Percentiles rank a stretch among this genome's conserved stretches.
phyloP scores from a whole-genome alignment of 306 rosid genomes.

The Trifolium subterraneum region DNA sequence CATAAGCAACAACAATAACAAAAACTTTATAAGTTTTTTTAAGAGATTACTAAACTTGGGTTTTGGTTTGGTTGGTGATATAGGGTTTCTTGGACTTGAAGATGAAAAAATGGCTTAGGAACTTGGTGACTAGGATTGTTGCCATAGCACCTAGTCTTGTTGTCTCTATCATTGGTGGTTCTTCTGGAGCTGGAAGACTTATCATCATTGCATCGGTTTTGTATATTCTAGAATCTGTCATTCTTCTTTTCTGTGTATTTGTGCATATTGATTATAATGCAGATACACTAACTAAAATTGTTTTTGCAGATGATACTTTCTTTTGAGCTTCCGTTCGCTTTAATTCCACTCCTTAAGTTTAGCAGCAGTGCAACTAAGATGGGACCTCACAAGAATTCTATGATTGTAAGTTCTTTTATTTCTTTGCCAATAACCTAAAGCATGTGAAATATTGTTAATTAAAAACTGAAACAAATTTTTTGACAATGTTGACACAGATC shows the following conservation, averaged over 20 bases:
- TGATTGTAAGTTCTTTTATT: conserved; percentile 40
- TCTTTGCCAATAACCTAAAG: not conserved
- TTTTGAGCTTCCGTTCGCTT: conserved; percentile 88
- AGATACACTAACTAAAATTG: not conserved
- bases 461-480: not conserved
- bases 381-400: conserved; percentile 91
- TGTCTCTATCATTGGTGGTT: conserved; percentile 72
- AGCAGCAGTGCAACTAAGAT: conserved; percentile 79
- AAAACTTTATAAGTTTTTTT: not conserved
- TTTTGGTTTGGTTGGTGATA: conserved; percentile 30
- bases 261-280: not conserved
- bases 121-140: conserved; percentile 70
- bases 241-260: not conserved
- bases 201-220: conserved; percentile 75
- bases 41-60: conserved; percentile 18
- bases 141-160: conserved; percentile 90
- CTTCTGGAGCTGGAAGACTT: conserved; percentile 55
- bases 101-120: conserved; percentile 80
- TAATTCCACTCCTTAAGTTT: conserved; percentile 89
- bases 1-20: not conserved
- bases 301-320: conserved; percentile 87
- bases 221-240: conserved; percentile 18
- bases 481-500: conserved; percentile 51
- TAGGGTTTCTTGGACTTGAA: conserved; percentile 89
- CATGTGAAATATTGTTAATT: not conserved